phyloP scores from a whole-genome alignment of 225 moss, liverwort and hornwort genomes.

The Polytrichum formosum region DNA sequence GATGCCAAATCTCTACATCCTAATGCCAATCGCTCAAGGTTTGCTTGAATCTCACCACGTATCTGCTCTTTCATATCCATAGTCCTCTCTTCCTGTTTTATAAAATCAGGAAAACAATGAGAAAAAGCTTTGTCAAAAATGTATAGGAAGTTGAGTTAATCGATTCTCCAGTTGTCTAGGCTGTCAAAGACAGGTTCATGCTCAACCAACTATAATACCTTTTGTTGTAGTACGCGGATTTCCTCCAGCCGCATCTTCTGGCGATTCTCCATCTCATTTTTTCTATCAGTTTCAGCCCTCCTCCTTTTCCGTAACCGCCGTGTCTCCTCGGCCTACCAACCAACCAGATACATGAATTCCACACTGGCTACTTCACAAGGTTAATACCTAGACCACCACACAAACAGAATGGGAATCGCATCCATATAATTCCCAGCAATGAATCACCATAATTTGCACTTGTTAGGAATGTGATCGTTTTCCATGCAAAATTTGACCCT shows the following conservation, averaged over 20 bases:
- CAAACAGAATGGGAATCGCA: too few species aligned
- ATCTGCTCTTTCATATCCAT: slow-evolving; percentile 82
- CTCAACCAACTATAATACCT: slow-evolving; percentile 31
- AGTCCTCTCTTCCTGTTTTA: slow-evolving; percentile 76
- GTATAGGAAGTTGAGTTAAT: too few species aligned
- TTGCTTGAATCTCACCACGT: slow-evolving; percentile 69
- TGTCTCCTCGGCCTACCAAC: slow-evolving; percentile 61
- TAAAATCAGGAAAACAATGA: too few species aligned
- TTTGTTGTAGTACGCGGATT: slow-evolving; percentile 69
- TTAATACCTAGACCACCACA: too few species aligned
- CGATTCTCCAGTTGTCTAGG: too few species aligned
- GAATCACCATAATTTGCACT: too few species aligned
- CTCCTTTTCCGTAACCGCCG: slow-evolving; percentile 72
- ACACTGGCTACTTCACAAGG: neutral
- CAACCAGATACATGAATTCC: neutral
- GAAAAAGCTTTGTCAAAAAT: too few species aligned
- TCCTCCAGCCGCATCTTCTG: slow-evolving; percentile 88
- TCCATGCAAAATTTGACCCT: too few species aligned
- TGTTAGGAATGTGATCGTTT: too few species aligned
- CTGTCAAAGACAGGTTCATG: too few species aligned
- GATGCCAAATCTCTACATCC: slow-evolving; percentile 71
- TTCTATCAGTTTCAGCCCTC: slow-evolving; percentile 77
- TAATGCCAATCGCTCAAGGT: slow-evolving; percentile 69
- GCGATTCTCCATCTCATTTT: slow-evolving; percentile 75
- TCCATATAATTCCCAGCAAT: too few species aligned